Conservation (phyloP, 345 rosid genomes). For the Murraya koenigii region DNA sequence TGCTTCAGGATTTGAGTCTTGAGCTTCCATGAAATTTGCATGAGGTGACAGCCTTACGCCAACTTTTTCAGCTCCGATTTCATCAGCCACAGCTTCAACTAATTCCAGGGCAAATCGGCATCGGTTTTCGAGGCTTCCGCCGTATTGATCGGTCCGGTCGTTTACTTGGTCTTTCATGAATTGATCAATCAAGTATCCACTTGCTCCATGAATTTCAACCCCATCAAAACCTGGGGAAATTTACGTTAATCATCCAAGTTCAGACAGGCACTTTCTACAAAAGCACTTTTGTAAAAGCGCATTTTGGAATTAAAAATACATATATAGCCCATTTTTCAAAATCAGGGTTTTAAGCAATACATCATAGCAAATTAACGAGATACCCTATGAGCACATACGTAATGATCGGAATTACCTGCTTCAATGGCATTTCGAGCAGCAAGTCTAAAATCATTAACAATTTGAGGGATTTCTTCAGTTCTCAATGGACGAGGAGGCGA, state of each 20-base stretch:
- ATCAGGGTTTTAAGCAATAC: background rate
- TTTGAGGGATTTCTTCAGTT: slow-evolving; percentile 36
- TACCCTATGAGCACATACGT: no score
- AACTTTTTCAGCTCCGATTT: background rate
- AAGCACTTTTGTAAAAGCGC: background rate
- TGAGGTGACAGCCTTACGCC: background rate
- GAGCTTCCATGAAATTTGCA: slow-evolving; percentile 18
- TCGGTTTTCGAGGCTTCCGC: background rate
- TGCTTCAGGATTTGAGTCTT: slow-evolving; percentile 42
- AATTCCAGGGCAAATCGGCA: slow-evolving; percentile 2
- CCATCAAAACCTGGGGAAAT: background rate
- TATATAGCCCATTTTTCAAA: background rate
- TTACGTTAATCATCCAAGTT: background rate
- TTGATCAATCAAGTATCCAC: background rate
- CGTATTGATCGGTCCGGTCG: slow-evolving; percentile 28
- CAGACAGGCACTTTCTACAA: no score
- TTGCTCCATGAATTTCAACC: background rate
- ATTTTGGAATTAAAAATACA: background rate
- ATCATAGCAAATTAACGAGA: no score
- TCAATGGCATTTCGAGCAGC: slow-evolving; percentile 46
- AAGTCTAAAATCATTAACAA: slow-evolving; percentile 36
- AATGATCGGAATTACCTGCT: slow-evolving; percentile 18
- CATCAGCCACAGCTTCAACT: slow-evolving; percentile 27
- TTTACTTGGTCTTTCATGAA: background rate
- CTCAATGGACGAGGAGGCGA: slow-evolving; percentile 30